Base-by-base conservation (phyloP, 2,329 filamentous ascomycete species). In the Aspergillus sergii region DNA sequence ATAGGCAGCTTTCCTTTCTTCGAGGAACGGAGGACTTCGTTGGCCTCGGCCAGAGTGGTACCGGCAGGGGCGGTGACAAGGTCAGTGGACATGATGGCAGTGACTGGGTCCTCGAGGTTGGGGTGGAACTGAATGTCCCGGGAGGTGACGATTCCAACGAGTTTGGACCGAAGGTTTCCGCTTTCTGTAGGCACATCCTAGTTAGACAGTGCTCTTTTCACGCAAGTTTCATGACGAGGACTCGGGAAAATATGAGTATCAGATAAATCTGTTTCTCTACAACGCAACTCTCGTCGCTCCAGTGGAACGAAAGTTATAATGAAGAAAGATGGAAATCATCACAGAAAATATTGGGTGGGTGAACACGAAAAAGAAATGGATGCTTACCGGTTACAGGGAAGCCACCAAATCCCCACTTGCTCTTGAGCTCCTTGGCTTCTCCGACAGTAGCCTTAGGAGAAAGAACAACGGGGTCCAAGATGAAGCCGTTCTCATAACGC, bases 251-350 rank as follows among this genome's bases (percentile, higher is more conserved):
- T 59, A 60, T 57, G 60, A 41, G 36, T 57, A 64, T 86, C 84
- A 86, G 82, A 80, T 78, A 80, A 79, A 79, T 79, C 75, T 75
- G 76, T 82, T 81, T 85, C 81, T 97, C 93, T 92, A 87, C 93
- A 97, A 84, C 86, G 92, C 91, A 87, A 86, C 77, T 89, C 83
- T 86, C 86, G 89, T 91, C 91, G 88, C 90, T 96, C 86, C 92
- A 93, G 95, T 94, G 94, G 95, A 99, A 99, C 95, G 95, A 99
- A 99, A 99, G 95, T 98, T 98, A 97, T 91, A 88, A 83, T 55
- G 78, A 74, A 75, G 83, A 82, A 84, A 80, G 80, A 86, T 85
- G 84, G 62, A 80, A 78, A 88, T 85, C 87, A 85, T 92, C 95
- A 97, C 97, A 71, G 64, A 71, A 74, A 63, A 61, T 66, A 69